Percentiles rank a stretch among this genome's conserved stretches.
Evolutionary conservation across 1,284 basidiomycete genomes (phyloP).

Genomic region (Pyrrhoderma noxium): DNA sequence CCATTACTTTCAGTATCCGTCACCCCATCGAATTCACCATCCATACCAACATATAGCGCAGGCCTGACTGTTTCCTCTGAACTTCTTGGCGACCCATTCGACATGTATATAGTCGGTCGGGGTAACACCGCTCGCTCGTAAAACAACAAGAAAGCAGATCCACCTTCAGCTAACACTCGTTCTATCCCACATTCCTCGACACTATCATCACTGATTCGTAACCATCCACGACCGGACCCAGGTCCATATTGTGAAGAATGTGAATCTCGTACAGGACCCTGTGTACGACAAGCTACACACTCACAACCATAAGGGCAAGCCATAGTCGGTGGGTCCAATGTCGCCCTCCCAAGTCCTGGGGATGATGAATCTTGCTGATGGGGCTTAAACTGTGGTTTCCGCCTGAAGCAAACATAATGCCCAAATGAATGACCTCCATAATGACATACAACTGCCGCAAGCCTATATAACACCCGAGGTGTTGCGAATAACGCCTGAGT

Average conservation of each 20-base stretch:
- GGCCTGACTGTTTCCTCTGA: slow-evolving; percentile 53
- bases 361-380: slow-evolving; percentile 11
- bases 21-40: not conserved
- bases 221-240: slow-evolving; percentile 61
- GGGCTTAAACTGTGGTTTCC: slow-evolving; percentile 50
- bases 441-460: slow-evolving; percentile 81
- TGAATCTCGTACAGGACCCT: slow-evolving; percentile 37
- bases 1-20: not conserved
- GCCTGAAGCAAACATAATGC: slow-evolving; percentile 85
- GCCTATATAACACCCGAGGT: slow-evolving; percentile 65
- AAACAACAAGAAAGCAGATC: slow-evolving; percentile 82
- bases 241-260: slow-evolving; percentile 21
- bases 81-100: slow-evolving; percentile 29
- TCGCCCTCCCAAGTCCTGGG: slow-evolving; percentile 4
- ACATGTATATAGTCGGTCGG: slow-evolving; percentile 9
- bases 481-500: slow-evolving; percentile 44
- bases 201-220: slow-evolving; percentile 78
- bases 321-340: slow-evolving; percentile 31
- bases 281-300: slow-evolving; percentile 35
- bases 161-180: slow-evolving; percentile 63
- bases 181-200: slow-evolving; percentile 75
- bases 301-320: slow-evolving; percentile 41
- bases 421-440: slow-evolving; percentile 86
- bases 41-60: not conserved
- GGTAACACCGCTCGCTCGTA: slow-evolving; percentile 61